Base-by-base conservation (phyloP, 2,329 filamentous ascomycete genomes). In the Camillea tinctor region DNA sequence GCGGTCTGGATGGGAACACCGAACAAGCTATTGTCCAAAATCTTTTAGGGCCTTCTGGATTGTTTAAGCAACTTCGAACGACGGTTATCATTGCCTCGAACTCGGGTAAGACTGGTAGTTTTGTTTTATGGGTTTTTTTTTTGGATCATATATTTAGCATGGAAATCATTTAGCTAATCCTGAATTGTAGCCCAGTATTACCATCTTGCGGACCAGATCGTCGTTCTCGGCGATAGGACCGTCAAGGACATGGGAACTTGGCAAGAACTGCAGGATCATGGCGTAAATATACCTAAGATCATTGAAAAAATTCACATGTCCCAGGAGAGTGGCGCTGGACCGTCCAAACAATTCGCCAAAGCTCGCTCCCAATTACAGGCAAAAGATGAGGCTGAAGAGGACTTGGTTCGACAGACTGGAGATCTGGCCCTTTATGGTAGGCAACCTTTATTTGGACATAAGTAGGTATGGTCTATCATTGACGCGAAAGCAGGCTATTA, bases 231-330 rank as follows among this genome's bases (percentile, higher is more conserved):
- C 50, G 52, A 72, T 52, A 71, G 72, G 1, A 67, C 63, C 0
- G 72, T 81, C 7, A 59, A 65, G 8, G 73, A 79, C 24, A 75
- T 78, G 62, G 79, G 79, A 1, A 62, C 60, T 11, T 80, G 78
- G 69, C 68, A 74, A 5, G 67, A 72, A 2, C 65, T 80, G 15
- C 71, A 72, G 50, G 56, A 61, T 2, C 68, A 71, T 17, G 65
- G 68, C 17, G 69, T 71, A 6, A 70, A 73, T 48, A 72, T 78
- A 11, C 68, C 70, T 11, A 73, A 72, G 57, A 73, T 76, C 50
- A 71, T 76, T 49, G n/a, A 57, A 7, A 58, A 50, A 11, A 55
- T 56, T 8, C 23, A 64, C 21, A 7, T 54, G n/a, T n/a, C n/a
- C 11, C 54, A 61, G 23, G 2, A 56, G 20, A 60, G 62, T 20